Evolutionary conservation across 352 stramenopile species (phyloP), one percentile per base, ranked within the genome.

Genomic region (Labyrinthula sp.): DNA sequence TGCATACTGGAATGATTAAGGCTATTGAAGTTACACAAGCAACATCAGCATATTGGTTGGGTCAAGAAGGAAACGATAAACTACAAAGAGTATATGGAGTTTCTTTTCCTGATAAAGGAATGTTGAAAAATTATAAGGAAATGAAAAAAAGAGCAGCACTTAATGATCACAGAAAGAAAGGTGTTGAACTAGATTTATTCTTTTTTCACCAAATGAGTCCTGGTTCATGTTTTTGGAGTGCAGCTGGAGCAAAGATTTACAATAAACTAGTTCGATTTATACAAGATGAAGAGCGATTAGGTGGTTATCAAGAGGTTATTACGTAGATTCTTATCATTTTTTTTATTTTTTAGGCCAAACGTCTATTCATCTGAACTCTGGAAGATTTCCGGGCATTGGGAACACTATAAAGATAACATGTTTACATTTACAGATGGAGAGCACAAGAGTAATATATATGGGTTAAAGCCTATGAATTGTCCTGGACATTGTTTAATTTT

Each of bases 381-480:
- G 88, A 74, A 92, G 48, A 84, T 71, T 30, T 91, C 72, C 38
- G 88, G 88, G 27, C 88, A 97, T 60, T 79, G 77, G 12, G 66
- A 89, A 64, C 84, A 95, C 68, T 97, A 97, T 74, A 90, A 90
- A 63, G 83, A 95, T 38, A 77, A 88, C 63, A 97, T 97, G 88
- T 97, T 97, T 61, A 74, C 83, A 30, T 95, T 96, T 48, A 76
- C 94, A 37, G 82, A 93, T 2, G 87, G 94, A 56, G 79, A 79
- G 39, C 69, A 88, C 46, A 71, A 85, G 58, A 86, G 75, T 60
- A n/a, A n/a, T 61, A 66, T 75, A 56, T 81, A 65, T 59, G 72
- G 77, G n/a, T 78, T 94, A 54, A 97, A 97, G 67, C 88, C 88
- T 28, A 97, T 97, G 88, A 97, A 97, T 66, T 97, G 88, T 64